A percentile compares a stretch with the other conserved stretches of the same genome.
Evolutionary conservation across 306 rosid genomes (phyloP).

Genomic region (Quercus mongolica): DNA sequence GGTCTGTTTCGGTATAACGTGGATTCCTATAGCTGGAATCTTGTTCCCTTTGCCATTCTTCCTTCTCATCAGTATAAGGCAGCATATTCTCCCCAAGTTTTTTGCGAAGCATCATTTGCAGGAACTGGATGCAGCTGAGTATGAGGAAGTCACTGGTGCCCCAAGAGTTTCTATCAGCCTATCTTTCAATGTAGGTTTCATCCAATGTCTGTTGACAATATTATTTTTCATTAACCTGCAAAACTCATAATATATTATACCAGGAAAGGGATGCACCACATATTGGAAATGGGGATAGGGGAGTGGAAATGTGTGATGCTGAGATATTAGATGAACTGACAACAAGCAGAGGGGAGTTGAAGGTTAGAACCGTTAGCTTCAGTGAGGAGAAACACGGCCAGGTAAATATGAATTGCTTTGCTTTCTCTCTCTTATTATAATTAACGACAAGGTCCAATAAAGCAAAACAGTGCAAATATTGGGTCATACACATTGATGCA

Average conservation of each 20-base stretch:
- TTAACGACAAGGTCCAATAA: not conserved
- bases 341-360: constrained; percentile 81
- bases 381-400: constrained; percentile 52
- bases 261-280: constrained; percentile 45
- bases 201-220: not conserved
- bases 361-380: constrained; percentile 58
- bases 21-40: constrained; percentile 90
- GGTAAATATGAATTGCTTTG: constrained; percentile 31
- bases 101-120: constrained; percentile 47
- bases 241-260: not conserved
- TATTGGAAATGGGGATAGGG: constrained; percentile 33
- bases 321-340: constrained; percentile 78
- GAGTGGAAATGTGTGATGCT: constrained; percentile 41
- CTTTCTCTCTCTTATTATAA: not conserved
- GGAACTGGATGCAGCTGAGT: constrained; percentile 81
- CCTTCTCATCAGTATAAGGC: constrained; percentile 63
- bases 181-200: constrained; percentile 41
- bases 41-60: constrained; percentile 82
- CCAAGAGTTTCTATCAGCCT: constrained; percentile 31
- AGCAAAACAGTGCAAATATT: too few species aligned
- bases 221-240: not conserved
- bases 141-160: constrained; percentile 62
- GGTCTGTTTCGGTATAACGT: constrained; percentile 70
- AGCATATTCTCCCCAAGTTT: constrained; percentile 63
- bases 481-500: not conserved